Conservation (phyloP, 2,329 filamentous ascomycete species). For the Xylariomycetidae sp. region DNA sequence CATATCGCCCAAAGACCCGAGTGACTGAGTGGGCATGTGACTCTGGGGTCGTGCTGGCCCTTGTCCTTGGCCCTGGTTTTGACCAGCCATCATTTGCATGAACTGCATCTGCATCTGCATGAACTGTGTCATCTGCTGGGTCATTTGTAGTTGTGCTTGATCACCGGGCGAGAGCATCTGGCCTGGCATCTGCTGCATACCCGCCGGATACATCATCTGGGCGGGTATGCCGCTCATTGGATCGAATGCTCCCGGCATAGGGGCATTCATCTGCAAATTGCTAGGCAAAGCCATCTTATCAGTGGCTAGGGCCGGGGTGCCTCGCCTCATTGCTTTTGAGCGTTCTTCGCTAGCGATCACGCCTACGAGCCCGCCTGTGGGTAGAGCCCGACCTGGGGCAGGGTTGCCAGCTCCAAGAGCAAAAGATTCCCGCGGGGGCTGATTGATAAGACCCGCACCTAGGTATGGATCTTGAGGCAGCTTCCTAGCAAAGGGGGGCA, state of each 20-base stretch:
- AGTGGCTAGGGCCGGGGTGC: slow-evolving; percentile 64
- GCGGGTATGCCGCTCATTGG: slow-evolving; percentile 45
- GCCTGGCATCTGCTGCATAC: slow-evolving; percentile 27
- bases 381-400: slow-evolving; percentile 38
- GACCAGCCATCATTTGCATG: slow-evolving; percentile 72
- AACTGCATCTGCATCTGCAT: slow-evolving; percentile 96
- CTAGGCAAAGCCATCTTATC: slow-evolving; percentile 34
- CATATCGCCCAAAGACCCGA: slow-evolving; percentile 35
- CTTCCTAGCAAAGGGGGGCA: slow-evolving; percentile 79
- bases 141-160: slow-evolving; percentile 74
- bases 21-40: slow-evolving; percentile 38
- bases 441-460: slow-evolving; percentile 71
- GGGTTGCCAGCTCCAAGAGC: slow-evolving; percentile 57
- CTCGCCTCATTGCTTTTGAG: slow-evolving; percentile 70
- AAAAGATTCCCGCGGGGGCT: slow-evolving; percentile 68
- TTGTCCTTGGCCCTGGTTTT: slow-evolving; percentile 28
- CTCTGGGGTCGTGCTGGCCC: slow-evolving; percentile 27
- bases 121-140: slow-evolving; percentile 78
- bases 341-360: slow-evolving; percentile 85
- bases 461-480: slow-evolving; percentile 82
- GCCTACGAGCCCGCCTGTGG: slow-evolving; percentile 76
- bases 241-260: slow-evolving; percentile 38
- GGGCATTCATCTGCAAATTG: slow-evolving; percentile 29
- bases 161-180: slow-evolving; percentile 54
- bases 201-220: slow-evolving; percentile 44